Conservation (phyloP, 1,284 basidiomycete genomes). For the Cryptococcus sp. region DNA sequence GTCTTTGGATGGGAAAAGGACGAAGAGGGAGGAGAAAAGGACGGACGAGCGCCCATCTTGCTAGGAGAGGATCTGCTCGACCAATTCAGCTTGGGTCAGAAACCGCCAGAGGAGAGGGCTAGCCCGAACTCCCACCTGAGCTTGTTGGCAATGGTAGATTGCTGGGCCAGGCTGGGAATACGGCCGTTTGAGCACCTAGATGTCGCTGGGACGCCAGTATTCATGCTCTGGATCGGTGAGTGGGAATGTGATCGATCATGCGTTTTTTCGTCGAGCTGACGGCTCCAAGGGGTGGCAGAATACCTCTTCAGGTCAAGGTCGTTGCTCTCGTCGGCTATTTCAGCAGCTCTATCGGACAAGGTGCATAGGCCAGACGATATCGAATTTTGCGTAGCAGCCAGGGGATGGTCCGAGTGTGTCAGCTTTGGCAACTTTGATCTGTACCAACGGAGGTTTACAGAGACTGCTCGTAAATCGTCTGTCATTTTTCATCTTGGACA, state of each 20-base stretch:
- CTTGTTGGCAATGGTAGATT: conserved; percentile 97
- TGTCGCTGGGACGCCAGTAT: conserved; percentile 92
- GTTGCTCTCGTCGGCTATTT: conserved; percentile 64
- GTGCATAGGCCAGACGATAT: conserved; percentile 82
- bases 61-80: conserved; percentile 83
- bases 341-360: conserved; percentile 71
- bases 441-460: conserved; percentile 74
- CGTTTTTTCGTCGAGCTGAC: background rate
- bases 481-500: background rate
- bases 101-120: conserved; percentile 29
- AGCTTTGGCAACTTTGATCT: conserved; percentile 87
- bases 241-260: too few relatives aligned
- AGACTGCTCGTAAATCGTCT: conserved; percentile 55
- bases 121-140: conserved; percentile 81
- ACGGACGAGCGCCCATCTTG: conserved; percentile 60
- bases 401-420: conserved; percentile 96
- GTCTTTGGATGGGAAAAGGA: conserved; percentile 63
- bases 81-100: conserved; percentile 72
- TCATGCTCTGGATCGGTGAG: conserved; percentile 84
- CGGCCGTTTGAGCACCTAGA: conserved; percentile 87
- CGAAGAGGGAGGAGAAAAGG: conserved; percentile 34
- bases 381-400: conserved; percentile 88
- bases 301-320: conserved; percentile 73
- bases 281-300: conserved; percentile 68
- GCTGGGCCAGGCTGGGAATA: conserved; percentile 84